Percentiles rank a stretch among this genome's conserved stretches.
Evolutionary conservation across 2,329 filamentous ascomycete genomes (phyloP).

Genomic region (Canariomyces notabilis): DNA sequence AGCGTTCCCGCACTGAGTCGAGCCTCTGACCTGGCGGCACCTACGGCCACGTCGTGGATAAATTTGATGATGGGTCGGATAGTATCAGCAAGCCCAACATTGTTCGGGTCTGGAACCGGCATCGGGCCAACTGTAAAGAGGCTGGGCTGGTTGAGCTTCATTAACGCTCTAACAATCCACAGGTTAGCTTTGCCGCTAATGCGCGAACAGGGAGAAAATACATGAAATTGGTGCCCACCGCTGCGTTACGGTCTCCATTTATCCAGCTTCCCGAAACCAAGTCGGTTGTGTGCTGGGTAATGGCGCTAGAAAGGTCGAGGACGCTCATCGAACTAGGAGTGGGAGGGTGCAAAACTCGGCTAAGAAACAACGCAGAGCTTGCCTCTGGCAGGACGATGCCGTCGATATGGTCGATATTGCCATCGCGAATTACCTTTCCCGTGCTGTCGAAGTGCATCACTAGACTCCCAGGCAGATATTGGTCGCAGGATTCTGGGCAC

Average conservation of each 20-base stretch:
- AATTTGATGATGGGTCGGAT: conserved; percentile 23
- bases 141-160: conserved; percentile 28
- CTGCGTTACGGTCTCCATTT: conserved; percentile 24
- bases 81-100: conserved; percentile 17
- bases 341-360: conserved; percentile 22
- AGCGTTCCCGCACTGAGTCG: conserved; percentile 15
- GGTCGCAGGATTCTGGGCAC: conserved; percentile 25
- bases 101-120: conserved; percentile 6
- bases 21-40: conserved; percentile 11
- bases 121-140: conserved; percentile 16
- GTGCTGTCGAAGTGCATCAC: conserved; percentile 15
- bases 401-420: conserved; percentile 23
- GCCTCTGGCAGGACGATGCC: conserved; percentile 27
- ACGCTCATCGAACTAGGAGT: conserved; percentile 8
- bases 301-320: conserved; percentile 19
- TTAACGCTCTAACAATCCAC: conserved; percentile 24
- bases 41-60: conserved; percentile 22
- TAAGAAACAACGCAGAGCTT: conserved; percentile 26
- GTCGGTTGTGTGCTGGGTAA: conserved; percentile 21
- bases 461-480: conserved; percentile 17
- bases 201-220: conserved; percentile 14
- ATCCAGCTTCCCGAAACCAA: conserved; percentile 23
- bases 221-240: conserved; percentile 28
- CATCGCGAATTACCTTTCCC: conserved; percentile 15
- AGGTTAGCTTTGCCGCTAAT: conserved; percentile 16